Percentiles rank a stretch among this genome's conserved stretches.
Conservation (phyloP, 805 yeast genomes). For the Wickerhamomyces alni region DNA sequence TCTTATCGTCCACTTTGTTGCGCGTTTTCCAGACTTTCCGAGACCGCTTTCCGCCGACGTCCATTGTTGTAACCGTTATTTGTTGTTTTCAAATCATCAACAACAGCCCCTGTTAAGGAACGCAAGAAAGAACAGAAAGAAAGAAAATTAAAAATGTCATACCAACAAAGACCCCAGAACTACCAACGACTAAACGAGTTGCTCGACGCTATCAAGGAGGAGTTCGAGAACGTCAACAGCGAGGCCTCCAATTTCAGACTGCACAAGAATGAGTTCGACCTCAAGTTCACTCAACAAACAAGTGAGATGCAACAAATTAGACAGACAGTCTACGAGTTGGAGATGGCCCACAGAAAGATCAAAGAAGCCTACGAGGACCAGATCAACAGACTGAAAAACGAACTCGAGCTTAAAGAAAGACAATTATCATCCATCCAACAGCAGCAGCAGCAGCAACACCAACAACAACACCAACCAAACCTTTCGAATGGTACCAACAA, state of each 20-base stretch:
- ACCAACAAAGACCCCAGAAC: slow-evolving; percentile 25
- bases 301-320: slow-evolving; percentile 91
- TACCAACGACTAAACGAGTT: slow-evolving; percentile 58
- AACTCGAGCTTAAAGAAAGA: slow-evolving; percentile 76
- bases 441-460: slow-evolving; percentile 36
- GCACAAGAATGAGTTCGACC: slow-evolving; percentile 90
- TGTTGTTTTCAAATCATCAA: too few relatives aligned
- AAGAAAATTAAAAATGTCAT: slow-evolving; percentile 15
- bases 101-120: background rate
- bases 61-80: background rate
- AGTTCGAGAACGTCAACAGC: slow-evolving; percentile 75
- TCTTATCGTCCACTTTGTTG: too few relatives aligned
- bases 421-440: slow-evolving; percentile 36
- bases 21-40: too few relatives aligned
- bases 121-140: background rate
- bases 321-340: slow-evolving; percentile 90
- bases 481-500: slow-evolving; percentile 19
- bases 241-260: slow-evolving; percentile 83
- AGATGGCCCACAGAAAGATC: slow-evolving; percentile 89
- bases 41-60: too few relatives aligned
- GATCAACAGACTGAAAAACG: slow-evolving; percentile 76
- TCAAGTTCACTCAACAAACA: slow-evolving; percentile 85
- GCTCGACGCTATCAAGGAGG: slow-evolving; percentile 87
- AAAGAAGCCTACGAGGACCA: slow-evolving; percentile 96
- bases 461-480: slow-evolving; percentile 16